Conservation (phyloP, 164 flowering plant genomes). For the Dillenia turbinata region DNA sequence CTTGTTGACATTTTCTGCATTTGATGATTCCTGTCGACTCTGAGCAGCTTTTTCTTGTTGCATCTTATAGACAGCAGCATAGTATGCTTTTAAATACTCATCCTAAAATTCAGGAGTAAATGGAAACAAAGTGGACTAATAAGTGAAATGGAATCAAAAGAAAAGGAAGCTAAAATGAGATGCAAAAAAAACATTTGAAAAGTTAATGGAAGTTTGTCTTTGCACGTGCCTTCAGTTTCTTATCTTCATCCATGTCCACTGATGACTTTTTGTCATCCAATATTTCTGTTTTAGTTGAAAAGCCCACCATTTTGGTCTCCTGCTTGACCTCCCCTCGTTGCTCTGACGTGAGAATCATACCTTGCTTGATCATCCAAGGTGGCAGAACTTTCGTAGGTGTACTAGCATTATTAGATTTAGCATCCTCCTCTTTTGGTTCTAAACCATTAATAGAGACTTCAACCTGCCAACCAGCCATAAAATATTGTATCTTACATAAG, state of each 20-base stretch:
- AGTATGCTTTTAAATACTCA: conserved; percentile 87
- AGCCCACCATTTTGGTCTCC: conserved; percentile 47
- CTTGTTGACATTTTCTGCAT: conserved; percentile 10
- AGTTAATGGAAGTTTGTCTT: neutral
- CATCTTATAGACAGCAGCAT: conserved; percentile 62
- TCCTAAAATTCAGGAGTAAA: conserved; percentile 34
- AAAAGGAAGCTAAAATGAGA: neutral
- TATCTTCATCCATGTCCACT: conserved; percentile 30
- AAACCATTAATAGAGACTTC: conserved; percentile 81
- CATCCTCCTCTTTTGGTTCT: conserved; percentile 66
- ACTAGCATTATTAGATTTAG: conserved; percentile 48
- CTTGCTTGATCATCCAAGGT: conserved; percentile 98
- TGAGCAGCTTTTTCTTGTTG: conserved; percentile 54
- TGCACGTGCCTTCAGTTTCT: conserved; percentile 52
- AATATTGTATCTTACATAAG: neutral
- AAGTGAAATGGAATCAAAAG: neutral
- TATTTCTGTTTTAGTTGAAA: conserved; percentile 24
- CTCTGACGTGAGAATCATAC: conserved; percentile 88
- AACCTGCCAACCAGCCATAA: conserved; percentile 53
- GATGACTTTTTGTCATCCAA: conserved; percentile 69
- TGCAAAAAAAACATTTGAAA: neutral
- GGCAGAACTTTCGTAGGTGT: conserved; percentile 71
- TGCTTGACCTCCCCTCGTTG: conserved; percentile 78
- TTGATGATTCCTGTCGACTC: conserved; percentile 30
- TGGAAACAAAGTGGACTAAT: conserved; percentile 1